Conservation (phyloP, 768 basidiomycete species). For the Pholiota molesta region DNA sequence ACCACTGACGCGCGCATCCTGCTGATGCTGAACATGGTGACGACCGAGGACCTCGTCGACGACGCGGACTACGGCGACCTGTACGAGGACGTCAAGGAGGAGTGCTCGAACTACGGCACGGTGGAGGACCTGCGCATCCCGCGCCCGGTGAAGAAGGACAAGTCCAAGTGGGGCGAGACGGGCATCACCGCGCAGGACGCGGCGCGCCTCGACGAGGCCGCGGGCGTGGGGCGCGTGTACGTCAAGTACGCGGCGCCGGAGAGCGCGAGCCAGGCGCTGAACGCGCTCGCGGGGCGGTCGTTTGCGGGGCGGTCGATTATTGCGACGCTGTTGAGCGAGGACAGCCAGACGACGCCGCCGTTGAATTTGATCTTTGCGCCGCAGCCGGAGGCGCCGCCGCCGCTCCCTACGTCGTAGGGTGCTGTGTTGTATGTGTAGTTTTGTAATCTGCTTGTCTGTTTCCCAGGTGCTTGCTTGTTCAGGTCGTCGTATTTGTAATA, state of each 20-base stretch:
- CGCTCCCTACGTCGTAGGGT: slow-evolving; percentile 53
- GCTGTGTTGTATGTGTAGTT: neutral
- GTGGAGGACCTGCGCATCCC: slow-evolving; percentile 91
- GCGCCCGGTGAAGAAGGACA: slow-evolving; percentile 85
- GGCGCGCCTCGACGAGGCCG: slow-evolving; percentile 78
- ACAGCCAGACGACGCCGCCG: slow-evolving; percentile 85
- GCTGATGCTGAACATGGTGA: slow-evolving; percentile 99
- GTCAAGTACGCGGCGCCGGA: slow-evolving; percentile 76
- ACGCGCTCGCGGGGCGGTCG: slow-evolving; percentile 86
- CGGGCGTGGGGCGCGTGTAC: slow-evolving; percentile 95
- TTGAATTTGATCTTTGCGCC: slow-evolving; percentile 83
- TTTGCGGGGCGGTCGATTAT: slow-evolving; percentile 89
- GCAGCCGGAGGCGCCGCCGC: slow-evolving; percentile 81
- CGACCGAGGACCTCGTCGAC: slow-evolving; percentile 84
- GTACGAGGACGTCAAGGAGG: slow-evolving; percentile 92
- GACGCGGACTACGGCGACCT: slow-evolving; percentile 95
- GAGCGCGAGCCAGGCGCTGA: slow-evolving; percentile 73
- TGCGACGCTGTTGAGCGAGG: slow-evolving; percentile 80
- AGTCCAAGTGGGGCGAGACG: slow-evolving; percentile 75
- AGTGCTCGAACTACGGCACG: slow-evolving; percentile 78
- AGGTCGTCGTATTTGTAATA: neutral
- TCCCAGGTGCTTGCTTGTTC: neutral
- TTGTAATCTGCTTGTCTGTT: neutral
- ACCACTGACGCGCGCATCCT: slow-evolving; percentile 78
- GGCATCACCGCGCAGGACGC: slow-evolving; percentile 68